Evolutionary conservation across 176 grass and related monocot genomes (phyloP), one percentile per base, ranked within the genome.

Genomic region (Canna indica): DNA sequence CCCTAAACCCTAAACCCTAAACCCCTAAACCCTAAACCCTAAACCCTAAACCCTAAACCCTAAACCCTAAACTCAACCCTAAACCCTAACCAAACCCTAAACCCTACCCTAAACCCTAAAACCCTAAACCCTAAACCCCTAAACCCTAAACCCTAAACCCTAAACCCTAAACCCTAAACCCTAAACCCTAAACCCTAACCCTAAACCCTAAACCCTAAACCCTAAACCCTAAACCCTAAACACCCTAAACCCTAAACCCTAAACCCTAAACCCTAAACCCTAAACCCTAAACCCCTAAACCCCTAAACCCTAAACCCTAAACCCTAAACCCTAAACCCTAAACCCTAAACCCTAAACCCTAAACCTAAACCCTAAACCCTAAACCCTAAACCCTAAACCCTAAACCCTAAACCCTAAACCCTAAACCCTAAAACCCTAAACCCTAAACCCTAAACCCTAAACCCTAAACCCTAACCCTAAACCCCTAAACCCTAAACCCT

Each of bases 191-290:
- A 48, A 48, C 46, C 46, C 46, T 48, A 48, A 48, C 46, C 46
- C 46, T 48, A 48, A 48, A 48, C 46, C 46, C 46, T 48, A 48
- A 48, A 48, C 46, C 46, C 46, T 1, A 73, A 73, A 17, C 68
- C 41, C n/a, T n/a, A 48, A 48, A 48, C 46, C 46, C 46, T 48
- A n/a, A 48, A 73, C 47, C 46, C 70, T 33, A 34, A 73, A 8
- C 46, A 73, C 46, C 70, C 70, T 73, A 73, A 73, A 73, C 65
- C 70, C 70, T 73, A 73, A 73, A 56, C 70, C 70, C 47, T 57
- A 73, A 73, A 73, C 70, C 70, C 70, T 73, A 73, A 73, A 73
- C 46, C 46, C 46, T 48, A 48, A 48, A 48, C 46, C 46, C 46
- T 48, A 48, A 48, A 48, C 46, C 70, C 70, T 73, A n/a, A n/a